Conservation (phyloP, 2,329 filamentous ascomycete genomes). For the Rutstroemia sp. region DNA sequence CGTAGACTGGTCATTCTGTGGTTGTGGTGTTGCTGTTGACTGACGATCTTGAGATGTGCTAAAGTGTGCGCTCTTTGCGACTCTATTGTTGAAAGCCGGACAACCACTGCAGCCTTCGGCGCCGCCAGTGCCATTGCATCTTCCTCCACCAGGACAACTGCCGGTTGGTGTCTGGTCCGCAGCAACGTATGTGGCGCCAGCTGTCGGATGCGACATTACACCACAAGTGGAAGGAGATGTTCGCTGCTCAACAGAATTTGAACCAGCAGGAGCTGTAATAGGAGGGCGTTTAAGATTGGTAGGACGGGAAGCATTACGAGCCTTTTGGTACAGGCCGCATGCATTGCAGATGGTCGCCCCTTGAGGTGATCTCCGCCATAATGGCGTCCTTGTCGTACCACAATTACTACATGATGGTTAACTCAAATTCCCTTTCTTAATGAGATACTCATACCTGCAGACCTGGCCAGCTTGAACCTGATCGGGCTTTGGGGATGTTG, state of each 20-base stretch:
- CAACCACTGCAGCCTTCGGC: conserved; percentile 93
- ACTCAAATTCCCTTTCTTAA: background rate
- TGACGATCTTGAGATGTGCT: conserved; percentile 37
- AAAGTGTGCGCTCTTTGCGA: conserved; percentile 78
- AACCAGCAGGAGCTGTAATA: conserved; percentile 32
- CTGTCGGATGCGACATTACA: conserved; percentile 30
- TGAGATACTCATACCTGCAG: conserved; percentile 54
- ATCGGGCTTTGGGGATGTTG: conserved; percentile 7
- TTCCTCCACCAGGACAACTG: conserved; percentile 91
- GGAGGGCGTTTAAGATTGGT: conserved; percentile 80
- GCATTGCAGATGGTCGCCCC: conserved; percentile 97
- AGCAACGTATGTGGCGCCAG: conserved; percentile 64
- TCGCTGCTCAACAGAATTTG: conserved; percentile 22
- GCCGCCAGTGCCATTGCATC: conserved; percentile 93
- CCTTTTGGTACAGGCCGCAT: conserved; percentile 90
- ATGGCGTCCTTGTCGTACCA: conserved; percentile 82
- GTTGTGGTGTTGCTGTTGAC: conserved; percentile 18
- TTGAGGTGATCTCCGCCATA: conserved; percentile 90
- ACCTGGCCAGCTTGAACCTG: conserved; percentile 50
- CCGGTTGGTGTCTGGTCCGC: conserved; percentile 69
- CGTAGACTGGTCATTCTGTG: conserved; percentile 21
- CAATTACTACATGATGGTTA: conserved; percentile 65
- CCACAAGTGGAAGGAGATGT: conserved; percentile 28
- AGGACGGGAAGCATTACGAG: conserved; percentile 82
- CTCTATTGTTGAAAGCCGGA: conserved; percentile 93